Evolutionary conservation across 2,329 filamentous ascomycete species (phyloP), one percentile per base, ranked within the genome.

Genomic region (Alternaria sp.): DNA sequence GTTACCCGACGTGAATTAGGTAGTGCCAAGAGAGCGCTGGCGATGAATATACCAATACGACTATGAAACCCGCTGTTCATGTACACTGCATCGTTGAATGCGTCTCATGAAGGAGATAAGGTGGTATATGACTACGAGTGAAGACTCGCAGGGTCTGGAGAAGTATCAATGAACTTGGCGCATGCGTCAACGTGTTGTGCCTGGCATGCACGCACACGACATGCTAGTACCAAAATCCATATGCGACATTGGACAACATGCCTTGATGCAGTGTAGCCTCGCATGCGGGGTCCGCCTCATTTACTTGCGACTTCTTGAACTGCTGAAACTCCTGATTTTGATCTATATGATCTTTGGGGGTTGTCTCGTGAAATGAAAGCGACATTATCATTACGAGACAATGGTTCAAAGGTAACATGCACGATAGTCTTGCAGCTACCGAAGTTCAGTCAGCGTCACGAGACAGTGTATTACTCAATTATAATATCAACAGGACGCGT

Each of bases 1-100:
- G 73, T 86, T 98, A 81, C 95, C 95, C n/a, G 95, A 98, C 80
- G 91, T 91, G 67, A 90, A 91, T 82, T 93, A 85, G 67, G 50
- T 12, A 5, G 32, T 19, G 10, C 5, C 47, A 32, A 28, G 23
- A 46, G 25, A 19, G 12, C 21, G 10, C 9, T 19, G 21, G 30
- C 30, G 47, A 53, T 26, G 47, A 50, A 54, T 12, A 61, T 44
- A 54, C 32, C 59, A 52, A 45, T 47, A 54, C 44, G 36, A 54
- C 4, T 9, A 40, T 52, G 36, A 23, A 51, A 26, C 17, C 19
- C 8, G 23, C n/a, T 11, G 6, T 15, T 2, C 6, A 15, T 9
- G 44, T 25, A 11, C 15, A 13, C 28, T 57, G n/a, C 45, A 10
- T 30, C 12, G 28, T 40, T 15, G 30, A 13, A 53, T 58, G 47